Conservation (phyloP, 139 green algal genomes). For the Axilococcus clingmanii region DNA sequence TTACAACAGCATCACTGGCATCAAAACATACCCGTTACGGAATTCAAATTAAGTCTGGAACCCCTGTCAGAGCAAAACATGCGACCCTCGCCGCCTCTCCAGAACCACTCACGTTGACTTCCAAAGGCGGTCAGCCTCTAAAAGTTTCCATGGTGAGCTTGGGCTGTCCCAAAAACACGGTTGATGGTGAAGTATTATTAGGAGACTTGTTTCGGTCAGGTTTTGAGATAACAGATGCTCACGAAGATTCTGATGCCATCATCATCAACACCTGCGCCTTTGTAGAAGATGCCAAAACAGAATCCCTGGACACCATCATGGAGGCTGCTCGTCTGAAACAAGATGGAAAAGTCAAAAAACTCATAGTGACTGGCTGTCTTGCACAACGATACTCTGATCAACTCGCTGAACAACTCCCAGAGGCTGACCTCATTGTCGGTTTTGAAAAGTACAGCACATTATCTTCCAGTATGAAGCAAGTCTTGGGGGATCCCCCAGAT, state of each 20-base stretch:
- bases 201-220: constrained; percentile 62
- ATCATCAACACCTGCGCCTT: constrained; percentile 86
- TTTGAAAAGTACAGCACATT: constrained; percentile 66
- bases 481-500: constrained; percentile 23
- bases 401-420: constrained; percentile 61
- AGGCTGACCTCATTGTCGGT: constrained; percentile 75
- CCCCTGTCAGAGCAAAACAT: background rate
- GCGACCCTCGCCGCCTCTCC: background rate
- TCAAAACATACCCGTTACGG: background rate
- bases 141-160: constrained; percentile 51
- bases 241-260: constrained; percentile 64
- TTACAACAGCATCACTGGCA: background rate
- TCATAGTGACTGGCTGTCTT: constrained; percentile 85
- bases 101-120: background rate
- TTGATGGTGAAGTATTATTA: constrained; percentile 86
- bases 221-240: constrained; percentile 56
- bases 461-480: constrained; percentile 25
- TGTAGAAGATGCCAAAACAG: constrained; percentile 82
- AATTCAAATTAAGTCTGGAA: background rate
- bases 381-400: constrained; percentile 74
- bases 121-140: constrained; percentile 1
- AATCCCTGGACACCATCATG: constrained; percentile 78
- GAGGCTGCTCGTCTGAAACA: constrained; percentile 57
- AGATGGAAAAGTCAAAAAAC: constrained; percentile 41
- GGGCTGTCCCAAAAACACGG: constrained; percentile 83